Conservation (phyloP, 2,329 filamentous ascomycete species). For the Ceratocystis lukuohia region DNA sequence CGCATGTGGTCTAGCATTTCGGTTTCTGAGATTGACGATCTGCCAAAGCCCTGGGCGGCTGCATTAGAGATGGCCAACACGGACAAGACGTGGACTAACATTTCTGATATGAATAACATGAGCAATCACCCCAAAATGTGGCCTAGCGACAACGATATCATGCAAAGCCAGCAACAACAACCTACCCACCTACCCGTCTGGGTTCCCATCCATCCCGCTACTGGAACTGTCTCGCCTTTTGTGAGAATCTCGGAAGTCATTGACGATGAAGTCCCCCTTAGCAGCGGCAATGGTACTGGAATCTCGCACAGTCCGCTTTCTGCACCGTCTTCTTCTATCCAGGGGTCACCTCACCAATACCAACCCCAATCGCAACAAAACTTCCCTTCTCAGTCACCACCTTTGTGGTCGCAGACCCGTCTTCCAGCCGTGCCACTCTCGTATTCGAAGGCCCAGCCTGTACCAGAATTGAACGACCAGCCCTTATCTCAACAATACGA, state of each 20-base stretch:
- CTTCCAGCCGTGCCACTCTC: constrained; percentile 12
- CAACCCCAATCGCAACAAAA: constrained; percentile 4
- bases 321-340: constrained; percentile 12
- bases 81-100: not conserved
- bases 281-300: not conserved
- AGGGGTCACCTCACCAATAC: constrained; percentile 18
- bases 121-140: constrained; percentile 9
- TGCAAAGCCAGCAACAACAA: constrained; percentile 7
- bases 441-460: constrained; percentile 5
- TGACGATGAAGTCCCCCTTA: constrained; percentile 12
- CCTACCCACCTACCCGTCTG: constrained; percentile 15
- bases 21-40: not conserved
- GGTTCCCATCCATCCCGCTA: constrained; percentile 17
- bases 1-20: constrained; percentile 5
- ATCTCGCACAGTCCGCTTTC: constrained; percentile 16
- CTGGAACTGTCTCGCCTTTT: constrained; percentile 13
- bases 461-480: constrained; percentile 7
- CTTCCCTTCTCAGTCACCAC: constrained; percentile 11
- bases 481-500: constrained; percentile 15
- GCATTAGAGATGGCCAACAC: not conserved
- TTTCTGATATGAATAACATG: not conserved
- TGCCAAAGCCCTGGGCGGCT: not conserved
- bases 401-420: constrained; percentile 15
- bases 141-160: not conserved
- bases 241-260: constrained; percentile 16